Conservation (phyloP, 495 filamentous ascomycete genomes). For the Extremus antarcticus region DNA sequence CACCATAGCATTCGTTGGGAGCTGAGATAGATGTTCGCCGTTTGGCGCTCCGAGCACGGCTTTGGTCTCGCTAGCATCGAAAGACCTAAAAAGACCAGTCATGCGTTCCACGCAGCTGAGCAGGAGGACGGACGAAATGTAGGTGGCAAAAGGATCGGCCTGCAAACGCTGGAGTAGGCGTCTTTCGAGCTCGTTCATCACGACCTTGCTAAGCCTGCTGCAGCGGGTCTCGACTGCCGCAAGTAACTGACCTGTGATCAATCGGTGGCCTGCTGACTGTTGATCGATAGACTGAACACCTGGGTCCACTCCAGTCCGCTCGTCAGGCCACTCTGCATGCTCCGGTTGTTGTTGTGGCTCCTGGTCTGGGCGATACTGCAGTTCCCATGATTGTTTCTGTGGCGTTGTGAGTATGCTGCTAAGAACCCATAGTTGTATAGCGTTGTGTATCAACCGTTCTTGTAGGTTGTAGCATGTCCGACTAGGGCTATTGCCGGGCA, state of each 20-base stretch:
- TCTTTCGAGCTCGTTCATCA: conserved; percentile 67
- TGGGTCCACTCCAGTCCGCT: neutral
- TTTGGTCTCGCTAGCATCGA: conserved; percentile 3
- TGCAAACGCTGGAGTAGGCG: conserved; percentile 62
- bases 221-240: conserved; percentile 66
- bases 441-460: conserved; percentile 53
- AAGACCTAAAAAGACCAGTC: conserved; percentile 57
- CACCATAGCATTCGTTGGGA: too few species aligned
- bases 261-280: conserved; percentile 36
- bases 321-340: conserved; percentile 23
- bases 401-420: conserved; percentile 50
- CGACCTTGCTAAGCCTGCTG: conserved; percentile 48
- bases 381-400: conserved; percentile 22
- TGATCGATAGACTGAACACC: conserved; percentile 5
- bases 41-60: too few species aligned
- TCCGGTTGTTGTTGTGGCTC: conserved; percentile 34
- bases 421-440: conserved; percentile 64
- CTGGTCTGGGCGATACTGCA: conserved; percentile 42
- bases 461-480: conserved; percentile 22
- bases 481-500: neutral
- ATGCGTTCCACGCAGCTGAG: conserved; percentile 73
- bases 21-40: too few species aligned
- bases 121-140: conserved; percentile 60
- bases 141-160: conserved; percentile 61
- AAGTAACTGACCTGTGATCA: conserved; percentile 59